Percentiles rank a stretch among this genome's conserved stretches.
Evolutionary conservation across 2,329 filamentous ascomycete species (phyloP).

Genomic region (Pseudofabraea citricarpa): DNA sequence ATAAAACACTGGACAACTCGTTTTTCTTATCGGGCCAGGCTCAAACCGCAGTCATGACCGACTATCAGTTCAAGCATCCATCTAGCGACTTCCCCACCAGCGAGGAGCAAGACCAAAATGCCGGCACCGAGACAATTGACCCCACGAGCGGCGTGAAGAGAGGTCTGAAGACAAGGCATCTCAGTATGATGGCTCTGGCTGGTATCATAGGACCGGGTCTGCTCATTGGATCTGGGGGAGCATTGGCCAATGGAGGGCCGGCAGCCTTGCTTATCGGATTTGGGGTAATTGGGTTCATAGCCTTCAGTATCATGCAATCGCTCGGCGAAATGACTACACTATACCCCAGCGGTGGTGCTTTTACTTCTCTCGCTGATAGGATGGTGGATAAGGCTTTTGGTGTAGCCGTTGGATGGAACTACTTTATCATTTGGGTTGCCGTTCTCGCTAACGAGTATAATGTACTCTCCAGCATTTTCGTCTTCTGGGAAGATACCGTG

Average conservation of each 20-base stretch:
- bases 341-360: constrained; percentile 1
- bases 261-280: background rate
- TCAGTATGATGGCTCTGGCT: constrained; percentile 62
- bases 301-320: constrained; percentile 42
- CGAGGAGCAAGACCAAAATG: too few relatives aligned
- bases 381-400: constrained; percentile 44
- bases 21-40: too few relatives aligned
- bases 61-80: too few relatives aligned
- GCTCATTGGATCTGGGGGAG: background rate
- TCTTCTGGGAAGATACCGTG: constrained; percentile 57
- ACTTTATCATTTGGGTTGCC: constrained; percentile 49
- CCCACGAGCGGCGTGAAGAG: constrained; percentile 39
- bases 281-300: constrained; percentile 7
- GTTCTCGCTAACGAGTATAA: constrained; percentile 79
- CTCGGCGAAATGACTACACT: constrained; percentile 52
- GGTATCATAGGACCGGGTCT: constrained; percentile 23
- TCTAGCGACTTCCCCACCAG: too few relatives aligned
- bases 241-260: background rate
- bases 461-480: constrained; percentile 73
- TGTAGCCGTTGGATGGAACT: constrained; percentile 44
- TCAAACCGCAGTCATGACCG: too few relatives aligned
- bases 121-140: too few relatives aligned
- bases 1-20: too few relatives aligned
- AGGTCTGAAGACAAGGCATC: constrained; percentile 43
- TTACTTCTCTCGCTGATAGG: constrained; percentile 30